Base-by-base conservation (phyloP, 2,329 filamentous ascomycete genomes). In the Colletotrichum echinochloae region DNA sequence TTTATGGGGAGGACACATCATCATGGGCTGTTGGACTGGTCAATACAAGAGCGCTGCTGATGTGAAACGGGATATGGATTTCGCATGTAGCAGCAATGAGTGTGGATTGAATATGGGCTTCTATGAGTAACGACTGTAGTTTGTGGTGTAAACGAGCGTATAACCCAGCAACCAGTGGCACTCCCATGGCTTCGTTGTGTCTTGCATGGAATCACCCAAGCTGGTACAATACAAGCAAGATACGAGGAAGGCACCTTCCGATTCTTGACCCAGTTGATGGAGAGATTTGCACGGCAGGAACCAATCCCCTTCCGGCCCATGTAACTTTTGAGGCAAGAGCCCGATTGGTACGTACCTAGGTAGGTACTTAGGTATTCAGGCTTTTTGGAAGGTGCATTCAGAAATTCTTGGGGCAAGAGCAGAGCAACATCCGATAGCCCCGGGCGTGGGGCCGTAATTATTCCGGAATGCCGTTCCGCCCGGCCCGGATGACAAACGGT, bases 11-110 rank as follows among this genome's bases (percentile, higher is more conserved):
- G 35, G 60, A 18, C 26, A 54, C 12, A 35, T 63, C 18, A 63
- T 46, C 9, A 54, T 44, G 48, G 26, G 60, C 16, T 63, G 48
- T 63, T 63, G 60, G 49, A 63, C 60, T 52, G 26, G 5, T 9
- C 12, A 46, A 44, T 55, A 63, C 37, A 12, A 52, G 5, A 44
- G 14, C 8, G 60, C 48, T 2, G n/a, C 33, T 18, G 48, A 62
- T 20, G 46, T 62, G 12, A 44, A 44, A 44, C 60, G 60, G 48
- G 48, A 54, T 23, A 2, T 62, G 3, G 33, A 62, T 11, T n/a
- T 20, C n/a, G 33, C 14, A 62, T 33, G 35, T 8, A 28, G 1
- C 9, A 30, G 0, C 6, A 54, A 41, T 12, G 46, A 41, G 30
- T n/a, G 59, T 30, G 30, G 2, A 39, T 30, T 41, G 2, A 6